Conservation (phyloP, 371 early-diverging fungal genomes). For the Actinomortierella wolfii region DNA sequence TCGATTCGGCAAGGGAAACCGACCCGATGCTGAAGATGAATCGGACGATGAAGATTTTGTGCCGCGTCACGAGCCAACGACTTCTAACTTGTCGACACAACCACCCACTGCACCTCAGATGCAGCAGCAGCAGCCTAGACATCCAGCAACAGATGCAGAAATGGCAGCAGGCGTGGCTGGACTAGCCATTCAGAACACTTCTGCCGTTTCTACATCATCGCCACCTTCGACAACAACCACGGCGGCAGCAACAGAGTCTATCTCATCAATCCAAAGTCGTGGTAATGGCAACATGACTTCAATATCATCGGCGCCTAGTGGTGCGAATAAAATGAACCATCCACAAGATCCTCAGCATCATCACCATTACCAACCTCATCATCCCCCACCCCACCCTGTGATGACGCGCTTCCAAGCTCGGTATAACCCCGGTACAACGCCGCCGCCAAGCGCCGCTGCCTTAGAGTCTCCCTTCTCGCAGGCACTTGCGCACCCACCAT, state of each 20-base stretch:
- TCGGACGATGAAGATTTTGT: constrained; percentile 38
- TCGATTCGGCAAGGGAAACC: constrained; percentile 40
- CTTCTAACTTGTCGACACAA: not conserved
- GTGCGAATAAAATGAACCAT: not conserved
- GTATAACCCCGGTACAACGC: too few species aligned
- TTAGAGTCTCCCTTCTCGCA: not conserved
- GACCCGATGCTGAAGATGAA: constrained; percentile 36
- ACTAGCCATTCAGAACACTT: not conserved
- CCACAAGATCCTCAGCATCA: constrained; percentile 2
- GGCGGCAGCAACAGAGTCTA: not conserved
- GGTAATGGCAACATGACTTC: too few species aligned
- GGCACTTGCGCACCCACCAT: not conserved
- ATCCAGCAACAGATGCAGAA: not conserved
- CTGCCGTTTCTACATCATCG: constrained; percentile 3
- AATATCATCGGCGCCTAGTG: too few species aligned
- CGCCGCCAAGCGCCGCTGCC: not conserved
- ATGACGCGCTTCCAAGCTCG: not conserved
- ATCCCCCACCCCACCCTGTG: not conserved
- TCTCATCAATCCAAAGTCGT: too few species aligned
- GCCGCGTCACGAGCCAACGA: constrained; percentile 2
- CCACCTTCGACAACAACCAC: not conserved
- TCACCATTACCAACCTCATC: not conserved
- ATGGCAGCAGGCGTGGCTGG: not conserved
- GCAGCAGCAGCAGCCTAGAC: too few species aligned
- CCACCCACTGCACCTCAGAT: not conserved